phyloP scores from a whole-genome alignment of 352 stramenopile genomes.

The Phytophthora fragariae region DNA sequence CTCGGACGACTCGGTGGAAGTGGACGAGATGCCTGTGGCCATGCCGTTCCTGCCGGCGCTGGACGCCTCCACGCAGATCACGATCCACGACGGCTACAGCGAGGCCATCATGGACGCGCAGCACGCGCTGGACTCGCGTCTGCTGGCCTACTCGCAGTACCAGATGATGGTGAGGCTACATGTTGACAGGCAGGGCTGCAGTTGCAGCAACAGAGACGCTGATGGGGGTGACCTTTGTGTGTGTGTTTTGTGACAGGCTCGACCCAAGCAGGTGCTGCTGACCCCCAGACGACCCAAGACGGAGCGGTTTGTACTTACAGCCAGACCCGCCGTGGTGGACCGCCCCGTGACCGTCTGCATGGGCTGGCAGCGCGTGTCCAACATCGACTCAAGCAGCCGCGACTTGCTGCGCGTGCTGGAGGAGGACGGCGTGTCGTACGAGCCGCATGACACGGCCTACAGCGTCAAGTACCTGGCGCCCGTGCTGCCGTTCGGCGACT shows the following conservation, averaged over 20 bases:
- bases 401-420: constrained; percentile 81
- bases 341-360: constrained; percentile 85
- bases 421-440: constrained; percentile 87
- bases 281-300: constrained; percentile 62
- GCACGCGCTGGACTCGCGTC: constrained; percentile 74
- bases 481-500: constrained; percentile 85
- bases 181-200: neutral
- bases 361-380: constrained; percentile 84
- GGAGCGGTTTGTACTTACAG: constrained; percentile 64
- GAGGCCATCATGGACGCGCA: constrained; percentile 81
- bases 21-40: constrained; percentile 53
- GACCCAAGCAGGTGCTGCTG: constrained; percentile 65
- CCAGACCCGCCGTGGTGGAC: constrained; percentile 70
- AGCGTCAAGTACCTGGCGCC: constrained; percentile 90
- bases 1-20: constrained; percentile 56
- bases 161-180: constrained; percentile 63
- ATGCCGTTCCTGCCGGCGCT: constrained; percentile 80
- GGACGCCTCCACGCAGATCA: constrained; percentile 89
- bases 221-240: constrained; percentile 6
- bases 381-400: constrained; percentile 76
- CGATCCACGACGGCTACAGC: constrained; percentile 80
- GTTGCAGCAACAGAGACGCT: neutral
- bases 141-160: constrained; percentile 88
- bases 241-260: constrained; percentile 39
- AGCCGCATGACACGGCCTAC: constrained; percentile 88